These are phyloP conservation scores for Microthyrium microscopicum DNA, from an alignment of 2,329 filamentous ascomycete species.

Conservation along the genomic window DNA sequence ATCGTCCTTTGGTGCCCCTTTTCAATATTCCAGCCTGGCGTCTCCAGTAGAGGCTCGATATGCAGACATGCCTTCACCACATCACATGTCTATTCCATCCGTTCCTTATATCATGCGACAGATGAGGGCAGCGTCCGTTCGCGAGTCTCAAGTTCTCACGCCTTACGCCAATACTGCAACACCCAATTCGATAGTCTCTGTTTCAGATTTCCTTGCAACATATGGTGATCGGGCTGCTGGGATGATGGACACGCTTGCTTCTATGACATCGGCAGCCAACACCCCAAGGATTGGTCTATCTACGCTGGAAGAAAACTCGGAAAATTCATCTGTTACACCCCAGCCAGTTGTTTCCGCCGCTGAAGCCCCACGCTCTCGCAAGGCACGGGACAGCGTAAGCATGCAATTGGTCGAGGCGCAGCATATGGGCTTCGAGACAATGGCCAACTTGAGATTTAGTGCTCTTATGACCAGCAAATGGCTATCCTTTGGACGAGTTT, in stretches of 20 bases:
- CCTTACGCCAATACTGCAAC: conserved; percentile 32
- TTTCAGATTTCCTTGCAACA: conserved; percentile 36
- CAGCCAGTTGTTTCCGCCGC: conserved; percentile 54
- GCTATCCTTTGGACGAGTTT: conserved; percentile 68
- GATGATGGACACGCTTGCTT: neutral
- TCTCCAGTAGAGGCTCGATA: conserved; percentile 11
- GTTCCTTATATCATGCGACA: conserved; percentile 4
- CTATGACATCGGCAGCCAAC: neutral
- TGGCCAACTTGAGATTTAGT: conserved; percentile 61
- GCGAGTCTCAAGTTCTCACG: conserved; percentile 29
- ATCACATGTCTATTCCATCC: conserved; percentile 3
- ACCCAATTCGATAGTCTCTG: conserved; percentile 35
- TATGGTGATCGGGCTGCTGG: conserved; percentile 33
- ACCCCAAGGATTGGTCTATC: neutral
- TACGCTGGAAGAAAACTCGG: no score
- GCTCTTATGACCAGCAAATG: conserved; percentile 78
- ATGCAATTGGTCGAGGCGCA: conserved; percentile 25
- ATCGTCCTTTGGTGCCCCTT: conserved; percentile 35
- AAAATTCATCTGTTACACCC: no score
- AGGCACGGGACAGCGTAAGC: conserved; percentile 29
- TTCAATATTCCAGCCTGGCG: conserved; percentile 33
- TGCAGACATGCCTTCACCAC: neutral
- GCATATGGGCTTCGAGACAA: conserved; percentile 26
- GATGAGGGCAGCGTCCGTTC: conserved; percentile 5
- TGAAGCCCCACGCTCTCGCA: no score